These are phyloP conservation scores for Alternaria hordeiaustralica DNA, from an alignment of 2,329 filamentous ascomycete genomes.

Conservation along the genomic window DNA sequence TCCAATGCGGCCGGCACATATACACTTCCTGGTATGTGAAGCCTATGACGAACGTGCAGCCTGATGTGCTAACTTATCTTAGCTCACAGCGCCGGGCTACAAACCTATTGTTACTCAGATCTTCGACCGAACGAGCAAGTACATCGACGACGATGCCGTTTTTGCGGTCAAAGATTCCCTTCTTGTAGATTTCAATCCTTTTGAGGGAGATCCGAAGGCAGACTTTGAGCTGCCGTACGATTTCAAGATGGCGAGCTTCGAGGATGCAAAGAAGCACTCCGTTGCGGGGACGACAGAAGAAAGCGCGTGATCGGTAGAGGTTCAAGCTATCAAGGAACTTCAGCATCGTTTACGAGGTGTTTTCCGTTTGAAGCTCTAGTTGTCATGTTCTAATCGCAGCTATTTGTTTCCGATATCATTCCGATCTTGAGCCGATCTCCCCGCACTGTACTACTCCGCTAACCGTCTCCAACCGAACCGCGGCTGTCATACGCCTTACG, in stretches of 20 bases:
- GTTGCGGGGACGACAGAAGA: slow-evolving; percentile 35
- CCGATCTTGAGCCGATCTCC: slow-evolving; percentile 15
- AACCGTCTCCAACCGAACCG: slow-evolving; percentile 29
- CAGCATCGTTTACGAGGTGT: background rate
- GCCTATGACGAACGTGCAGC: background rate
- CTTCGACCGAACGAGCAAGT: slow-evolving; percentile 71
- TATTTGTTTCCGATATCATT: slow-evolving; percentile 5
- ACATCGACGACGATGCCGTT: slow-evolving; percentile 65
- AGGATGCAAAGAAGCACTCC: slow-evolving; percentile 41
- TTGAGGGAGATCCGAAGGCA: slow-evolving; percentile 59
- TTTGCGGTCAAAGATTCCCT: slow-evolving; percentile 67
- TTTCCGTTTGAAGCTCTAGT: background rate
- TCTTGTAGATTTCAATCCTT: slow-evolving; percentile 63
- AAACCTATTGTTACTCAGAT: slow-evolving; percentile 78
- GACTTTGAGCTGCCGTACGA: slow-evolving; percentile 62
- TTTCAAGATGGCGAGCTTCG: slow-evolving; percentile 52
- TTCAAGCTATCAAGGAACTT: background rate
- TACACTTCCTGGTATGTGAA: slow-evolving; percentile 63
- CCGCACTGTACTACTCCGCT: slow-evolving; percentile 9
- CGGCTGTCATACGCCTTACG: slow-evolving; percentile 18
- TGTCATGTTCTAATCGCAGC: background rate
- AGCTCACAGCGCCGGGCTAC: slow-evolving; percentile 64
- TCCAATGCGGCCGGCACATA: slow-evolving; percentile 68
- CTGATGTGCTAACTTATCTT: slow-evolving; percentile 6
- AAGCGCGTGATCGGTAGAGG: slow-evolving; percentile 18